Base-by-base conservation (phyloP, 2,329 filamentous ascomycete genomes). In the Cryphonectria carpinicola region DNA sequence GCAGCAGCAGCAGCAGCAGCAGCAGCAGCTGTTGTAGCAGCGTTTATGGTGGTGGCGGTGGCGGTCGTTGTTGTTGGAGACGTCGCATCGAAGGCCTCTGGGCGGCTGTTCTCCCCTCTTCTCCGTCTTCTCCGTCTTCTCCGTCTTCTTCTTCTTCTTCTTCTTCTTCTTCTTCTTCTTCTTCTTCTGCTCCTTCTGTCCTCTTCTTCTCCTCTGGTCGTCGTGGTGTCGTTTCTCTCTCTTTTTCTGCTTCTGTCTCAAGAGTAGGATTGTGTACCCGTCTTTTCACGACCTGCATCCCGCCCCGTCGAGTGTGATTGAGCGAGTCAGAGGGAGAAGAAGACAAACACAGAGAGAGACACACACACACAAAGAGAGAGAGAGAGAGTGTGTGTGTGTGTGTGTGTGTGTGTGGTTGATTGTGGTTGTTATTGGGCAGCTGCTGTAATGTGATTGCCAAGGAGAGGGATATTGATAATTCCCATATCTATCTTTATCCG, bases 401-500 rank as follows among this genome's bases (percentile, higher is more conserved):
- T 25, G 28, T 41, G 39, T n/a, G 17, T 22, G 46, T 54, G 19
- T 54, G 52, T 14, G n/a, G n/a, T 54, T 54, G 52, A n/a, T 54
- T 54, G 52, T 6, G 22, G 52, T 28, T 54, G 52, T 14, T 25
- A 28, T 54, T 54, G 52, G 37, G 63, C 14, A 28, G 37, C 28
- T 17, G 54, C 54, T 32, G 25, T 7, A 32, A 6, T 58, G 52
- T 25, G 52, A 14, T 56, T 56, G 54, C 54, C 13, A 28, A 14
- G 54, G 54, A 14, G 54, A 54, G 54, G 54, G 28, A 49, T 49
- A 49, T 28, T 49, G 46, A 49, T 49, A 58, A 58, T 32, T 28
- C 54, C 25, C 54, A 58, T 58, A 8, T 58, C 25, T 58, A 17
- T 49, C 46, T 49, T 58, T 58, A 58, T 58, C 54, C 54, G 54